Conservation (phyloP, 2,329 filamentous ascomycete genomes). For the Gaeumannomyces tritici region DNA sequence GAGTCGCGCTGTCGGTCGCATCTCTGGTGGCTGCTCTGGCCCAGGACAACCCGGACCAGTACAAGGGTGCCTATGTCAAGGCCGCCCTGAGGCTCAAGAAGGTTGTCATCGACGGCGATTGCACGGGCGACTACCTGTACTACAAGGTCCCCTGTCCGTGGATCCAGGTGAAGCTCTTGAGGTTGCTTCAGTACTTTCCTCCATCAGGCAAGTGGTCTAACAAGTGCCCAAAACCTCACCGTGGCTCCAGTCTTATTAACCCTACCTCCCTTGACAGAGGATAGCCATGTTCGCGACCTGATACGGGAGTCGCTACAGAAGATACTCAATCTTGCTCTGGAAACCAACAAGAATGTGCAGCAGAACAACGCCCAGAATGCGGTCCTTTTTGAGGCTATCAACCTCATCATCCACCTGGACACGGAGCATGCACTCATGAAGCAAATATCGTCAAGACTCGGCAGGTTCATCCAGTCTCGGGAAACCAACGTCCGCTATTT, state of each 20-base stretch:
- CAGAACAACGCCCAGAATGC: conserved; percentile 99
- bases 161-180: conserved; percentile 91
- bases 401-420: conserved; percentile 94
- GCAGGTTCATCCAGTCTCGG: conserved; percentile 91
- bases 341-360: conserved; percentile 95
- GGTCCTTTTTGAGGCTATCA: conserved; percentile 95
- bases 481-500: conserved; percentile 97
- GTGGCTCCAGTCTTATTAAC: background rate
- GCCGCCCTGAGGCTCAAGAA: conserved; percentile 82
- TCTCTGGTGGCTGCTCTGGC: conserved; percentile 90
- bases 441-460: conserved; percentile 82
- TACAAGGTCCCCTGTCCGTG: conserved; percentile 99
- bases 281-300: conserved; percentile 82
- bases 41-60: conserved; percentile 89
- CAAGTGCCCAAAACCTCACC: too few relatives aligned
- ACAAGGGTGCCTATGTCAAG: conserved; percentile 90
- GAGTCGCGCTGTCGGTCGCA: conserved; percentile 89
- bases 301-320: conserved; percentile 86
- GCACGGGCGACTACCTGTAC: conserved; percentile 85
- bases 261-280: conserved; percentile 46
- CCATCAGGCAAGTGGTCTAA: conserved; percentile 59
- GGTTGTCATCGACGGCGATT: conserved; percentile 84
- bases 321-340: conserved; percentile 84
- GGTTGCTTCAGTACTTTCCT: conserved; percentile 90
- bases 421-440: conserved; percentile 93